Base-by-base conservation (phyloP, 352 stramenopile species). In the Globisporangium ultimum region DNA sequence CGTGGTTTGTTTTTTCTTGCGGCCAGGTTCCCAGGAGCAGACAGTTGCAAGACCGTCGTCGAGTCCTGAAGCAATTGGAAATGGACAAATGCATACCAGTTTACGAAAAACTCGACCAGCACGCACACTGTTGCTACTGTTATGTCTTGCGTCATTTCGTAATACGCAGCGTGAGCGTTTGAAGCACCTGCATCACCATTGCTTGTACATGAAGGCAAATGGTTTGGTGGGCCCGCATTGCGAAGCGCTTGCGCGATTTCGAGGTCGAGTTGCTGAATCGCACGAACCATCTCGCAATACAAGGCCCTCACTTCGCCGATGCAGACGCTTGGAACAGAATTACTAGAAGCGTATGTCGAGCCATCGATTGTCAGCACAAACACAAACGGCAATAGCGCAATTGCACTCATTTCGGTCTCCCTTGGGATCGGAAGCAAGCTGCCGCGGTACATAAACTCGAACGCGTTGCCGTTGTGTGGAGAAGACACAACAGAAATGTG, bases 61-160 rank as follows among this genome's bases (percentile, higher is more conserved):
- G 75, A 67, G 38, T 78, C 59, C 28, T 88, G 79, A 0, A 89
- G 61, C 21, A 76, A 63, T 45, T 88, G 79, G 20, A 87, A 85
- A 36, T 69, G 59, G 11, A 76, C 57, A 34, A 87, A 87, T 1
- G 73, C 54, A 32, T 53, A 55, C 79, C 79, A 89, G 46, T 84
- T 72, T n/a, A 59, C 65, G 11, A 84, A 61, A 42, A 87, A 70
- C 36, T 78, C 71, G 14, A 59, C 22, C 28, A 80, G 49, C 6
- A 59, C 36, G 0, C 53, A 56, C 11, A 55, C 38, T 13, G 53
- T 66, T 7, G 57, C 28, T 12, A 34, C 32, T 1, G 12, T 17
- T 3, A 61, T 15, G 13, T 32, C 38, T 20, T 61, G 60, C 10
- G 56, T 38, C 36, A 61, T 60, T 18, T 18, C 24, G 22, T 58